Conservation (phyloP, 1,284 basidiomycete genomes). For the Ustilago esculenta region DNA sequence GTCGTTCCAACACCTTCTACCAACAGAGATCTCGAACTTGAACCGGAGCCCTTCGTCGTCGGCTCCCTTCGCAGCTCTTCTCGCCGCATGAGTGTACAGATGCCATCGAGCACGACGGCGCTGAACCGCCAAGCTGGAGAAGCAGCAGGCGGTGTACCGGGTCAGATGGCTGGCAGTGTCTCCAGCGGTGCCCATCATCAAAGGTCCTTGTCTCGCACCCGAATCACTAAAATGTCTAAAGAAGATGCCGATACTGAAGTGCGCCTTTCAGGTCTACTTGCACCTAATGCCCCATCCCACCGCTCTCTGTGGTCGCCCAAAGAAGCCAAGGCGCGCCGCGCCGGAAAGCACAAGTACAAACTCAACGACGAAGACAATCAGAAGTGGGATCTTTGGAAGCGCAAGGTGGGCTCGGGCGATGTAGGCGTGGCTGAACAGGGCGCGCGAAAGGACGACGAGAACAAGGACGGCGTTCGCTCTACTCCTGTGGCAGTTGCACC, state of each 20-base stretch:
- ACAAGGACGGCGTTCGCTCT: slow-evolving; percentile 24
- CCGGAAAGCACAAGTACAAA: slow-evolving; percentile 46
- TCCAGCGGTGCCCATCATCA: slow-evolving; percentile 17
- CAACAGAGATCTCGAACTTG: slow-evolving; percentile 20
- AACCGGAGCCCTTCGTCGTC: slow-evolving; percentile 36
- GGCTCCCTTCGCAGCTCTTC: slow-evolving; percentile 39
- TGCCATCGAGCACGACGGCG: slow-evolving; percentile 6
- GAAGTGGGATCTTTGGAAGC: slow-evolving; percentile 58
- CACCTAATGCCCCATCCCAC: slow-evolving; percentile 61
- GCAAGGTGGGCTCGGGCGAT: slow-evolving; percentile 22
- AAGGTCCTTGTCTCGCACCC: slow-evolving; percentile 42
- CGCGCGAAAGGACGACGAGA: background rate
- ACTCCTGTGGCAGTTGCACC: slow-evolving; percentile 48
- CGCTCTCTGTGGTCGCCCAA: slow-evolving; percentile 51
- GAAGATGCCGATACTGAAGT: slow-evolving; percentile 45
- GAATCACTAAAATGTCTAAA: slow-evolving; percentile 46
- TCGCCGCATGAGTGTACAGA: slow-evolving; percentile 42
- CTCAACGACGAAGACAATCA: slow-evolving; percentile 50
- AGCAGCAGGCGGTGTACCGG: background rate
- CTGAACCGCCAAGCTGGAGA: slow-evolving; percentile 18
- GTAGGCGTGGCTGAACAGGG: background rate
- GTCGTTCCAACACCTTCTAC: slow-evolving; percentile 27
- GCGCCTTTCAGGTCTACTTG: slow-evolving; percentile 54
- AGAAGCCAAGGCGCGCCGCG: slow-evolving; percentile 35
- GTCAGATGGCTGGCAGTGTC: slow-evolving; percentile 7